Percentiles rank a stretch among this genome's conserved stretches.
These are phyloP conservation scores for Calocybe gangraenosa DNA, from an alignment of 768 basidiomycete species.

Conservation along the genomic window DNA sequence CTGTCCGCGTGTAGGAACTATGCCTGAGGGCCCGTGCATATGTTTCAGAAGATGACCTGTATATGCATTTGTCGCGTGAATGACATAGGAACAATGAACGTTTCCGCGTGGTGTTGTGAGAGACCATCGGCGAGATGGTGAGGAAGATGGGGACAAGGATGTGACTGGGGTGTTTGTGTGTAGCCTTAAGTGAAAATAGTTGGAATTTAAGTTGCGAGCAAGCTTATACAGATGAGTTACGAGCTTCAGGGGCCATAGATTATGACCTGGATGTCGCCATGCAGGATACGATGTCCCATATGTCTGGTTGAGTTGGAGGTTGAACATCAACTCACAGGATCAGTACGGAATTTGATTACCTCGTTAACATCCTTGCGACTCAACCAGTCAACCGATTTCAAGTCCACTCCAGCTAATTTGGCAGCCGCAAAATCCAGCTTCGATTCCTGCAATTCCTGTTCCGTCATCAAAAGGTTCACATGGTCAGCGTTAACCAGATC, in stretches of 20 bases:
- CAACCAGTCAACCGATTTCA: constrained; percentile 44
- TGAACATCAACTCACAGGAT: background rate
- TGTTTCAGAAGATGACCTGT: constrained; percentile 73
- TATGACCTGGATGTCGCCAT: constrained; percentile 49
- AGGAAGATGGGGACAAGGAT: constrained; percentile 25
- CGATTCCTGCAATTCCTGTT: constrained; percentile 34
- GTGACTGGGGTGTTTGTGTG: constrained; percentile 76
- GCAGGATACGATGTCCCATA: constrained; percentile 51
- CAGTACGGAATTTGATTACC: constrained; percentile 28
- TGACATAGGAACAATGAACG: constrained; percentile 55
- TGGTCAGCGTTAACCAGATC: constrained; percentile 62
- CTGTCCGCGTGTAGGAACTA: constrained; percentile 75
- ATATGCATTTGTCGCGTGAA: constrained; percentile 89
- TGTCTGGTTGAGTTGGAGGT: constrained; percentile 18
- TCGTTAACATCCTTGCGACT: constrained; percentile 39
- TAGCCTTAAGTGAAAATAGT: constrained; percentile 42
- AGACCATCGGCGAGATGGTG: constrained; percentile 39
- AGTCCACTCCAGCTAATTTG: constrained; percentile 42
- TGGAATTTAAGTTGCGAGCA: constrained; percentile 24
- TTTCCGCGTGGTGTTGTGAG: constrained; percentile 65
- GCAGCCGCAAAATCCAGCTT: constrained; percentile 51
- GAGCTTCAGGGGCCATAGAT: constrained; percentile 81
- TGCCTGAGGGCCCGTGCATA: constrained; percentile 46
- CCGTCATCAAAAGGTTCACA: constrained; percentile 43
- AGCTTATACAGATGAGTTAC: constrained; percentile 59